Conservation (phyloP, 768 basidiomycete genomes). For the Leucosporidium creatinivorum region DNA sequence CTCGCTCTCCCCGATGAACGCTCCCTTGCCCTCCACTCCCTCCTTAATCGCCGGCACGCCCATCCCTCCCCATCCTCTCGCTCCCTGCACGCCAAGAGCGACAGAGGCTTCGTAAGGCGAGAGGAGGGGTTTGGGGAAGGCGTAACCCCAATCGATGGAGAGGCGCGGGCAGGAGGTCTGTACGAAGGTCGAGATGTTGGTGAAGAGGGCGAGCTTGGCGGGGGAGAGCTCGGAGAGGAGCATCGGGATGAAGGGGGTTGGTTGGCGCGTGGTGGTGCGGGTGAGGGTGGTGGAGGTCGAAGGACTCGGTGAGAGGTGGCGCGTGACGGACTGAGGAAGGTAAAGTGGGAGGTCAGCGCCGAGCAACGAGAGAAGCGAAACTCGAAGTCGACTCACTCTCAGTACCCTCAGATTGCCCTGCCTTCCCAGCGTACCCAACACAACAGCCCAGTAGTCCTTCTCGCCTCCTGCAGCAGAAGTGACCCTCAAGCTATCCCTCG, state of each 20-base stretch:
- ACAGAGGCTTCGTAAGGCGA: slow-evolving; percentile 91
- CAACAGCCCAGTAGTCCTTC: slow-evolving; percentile 64
- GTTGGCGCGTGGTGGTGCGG: neutral
- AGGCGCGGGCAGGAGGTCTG: slow-evolving; percentile 95
- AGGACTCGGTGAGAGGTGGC: slow-evolving; percentile 51
- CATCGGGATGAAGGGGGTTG: slow-evolving; percentile 56
- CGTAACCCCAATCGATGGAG: slow-evolving; percentile 98
- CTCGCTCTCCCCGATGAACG: slow-evolving; percentile 33
- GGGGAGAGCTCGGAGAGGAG: slow-evolving; percentile 96
- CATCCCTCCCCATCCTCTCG: slow-evolving; percentile 30
- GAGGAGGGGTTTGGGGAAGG: slow-evolving; percentile 77
- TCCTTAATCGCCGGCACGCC: slow-evolving; percentile 40
- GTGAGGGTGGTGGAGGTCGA: slow-evolving; percentile 44
- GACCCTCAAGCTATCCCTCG: slow-evolving; percentile 51
- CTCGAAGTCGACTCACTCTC: slow-evolving; percentile 48
- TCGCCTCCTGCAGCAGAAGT: slow-evolving; percentile 7
- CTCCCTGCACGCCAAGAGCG: slow-evolving; percentile 56
- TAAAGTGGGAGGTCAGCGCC: slow-evolving; percentile 11
- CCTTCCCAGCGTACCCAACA: slow-evolving; percentile 86
- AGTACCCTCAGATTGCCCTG: slow-evolving; percentile 90
- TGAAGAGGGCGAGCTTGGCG: slow-evolving; percentile 78
- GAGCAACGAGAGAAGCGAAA: neutral
- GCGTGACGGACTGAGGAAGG: slow-evolving; percentile 57
- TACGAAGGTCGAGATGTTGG: slow-evolving; percentile 75
- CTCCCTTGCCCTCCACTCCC: slow-evolving; percentile 36